Evolutionary conservation across 305 asterid genomes (phyloP), one percentile per base, ranked within the genome.

Genomic region (Plantago rigida): DNA sequence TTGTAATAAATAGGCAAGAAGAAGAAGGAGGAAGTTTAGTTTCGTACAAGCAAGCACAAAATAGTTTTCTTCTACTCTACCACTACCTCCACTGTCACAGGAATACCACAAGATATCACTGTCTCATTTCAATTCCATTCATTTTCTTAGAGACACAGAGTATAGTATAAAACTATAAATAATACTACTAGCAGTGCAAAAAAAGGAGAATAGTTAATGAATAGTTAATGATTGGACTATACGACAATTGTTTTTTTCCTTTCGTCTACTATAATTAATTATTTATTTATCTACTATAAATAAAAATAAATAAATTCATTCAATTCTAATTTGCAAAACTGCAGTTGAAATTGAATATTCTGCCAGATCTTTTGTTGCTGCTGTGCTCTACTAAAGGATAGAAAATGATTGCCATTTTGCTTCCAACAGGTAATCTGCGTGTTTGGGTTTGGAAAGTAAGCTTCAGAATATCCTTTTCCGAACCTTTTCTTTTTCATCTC

Each of bases 51-150:
- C 9, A 5, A 31, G 39, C 39, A 36, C 42, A 36, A 6, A 84
- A 84, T 74, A 68, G 84, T 60, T 87, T 81, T 67, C 97, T 75
- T 86, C 83, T 76, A 86, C 94, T 84, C 97, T 66, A 84, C 76
- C 78, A 78, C 94, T 86, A 78, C 87, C 91, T 79, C 73, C 74
- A 39, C 86, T 75, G 79, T 81, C 94, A 87, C 83, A 86, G 85
- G 81, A 76, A 78, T 78, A 68, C 82, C 65, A 56, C 79, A 47
- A 53, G 62, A 45, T 61, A 61, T 47, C 13, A 12, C 51, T 11
- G 7, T 47, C 19, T 14, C 54, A 24, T n/a, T 22, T 22, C 26
- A 22, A 1, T 22, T 22, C 26, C 0, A 22, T 22, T 22, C 26
- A 1, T 22, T 22, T 22, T 22, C 26, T 22, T 22, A 22, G 19